phyloP scores from a whole-genome alignment of 371 early-diverging fungal species.

The Lichtheimia corymbifera region DNA sequence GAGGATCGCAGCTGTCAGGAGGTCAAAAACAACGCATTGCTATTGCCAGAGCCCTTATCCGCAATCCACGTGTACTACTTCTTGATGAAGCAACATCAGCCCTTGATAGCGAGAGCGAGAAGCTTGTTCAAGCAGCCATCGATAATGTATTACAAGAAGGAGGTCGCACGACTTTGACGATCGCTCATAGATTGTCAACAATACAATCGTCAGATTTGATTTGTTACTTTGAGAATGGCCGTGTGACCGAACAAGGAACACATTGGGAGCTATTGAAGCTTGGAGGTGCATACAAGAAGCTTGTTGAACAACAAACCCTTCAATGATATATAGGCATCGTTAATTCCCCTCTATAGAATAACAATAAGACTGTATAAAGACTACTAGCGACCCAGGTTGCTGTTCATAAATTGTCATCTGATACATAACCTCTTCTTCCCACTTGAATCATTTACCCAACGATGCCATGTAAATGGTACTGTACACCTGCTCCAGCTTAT shows the following conservation, averaged over 20 bases:
- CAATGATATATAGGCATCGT: too few species aligned
- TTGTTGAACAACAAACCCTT: slow-evolving; percentile 46
- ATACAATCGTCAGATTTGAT: slow-evolving; percentile 81
- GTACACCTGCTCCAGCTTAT: too few species aligned
- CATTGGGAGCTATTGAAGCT: slow-evolving; percentile 69
- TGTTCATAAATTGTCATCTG: too few species aligned
- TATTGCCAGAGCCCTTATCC: slow-evolving; percentile 82
- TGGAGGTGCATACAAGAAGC: slow-evolving; percentile 36
- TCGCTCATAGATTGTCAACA: slow-evolving; percentile 73
- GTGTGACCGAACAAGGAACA: slow-evolving; percentile 80
- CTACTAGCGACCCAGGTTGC: too few species aligned
- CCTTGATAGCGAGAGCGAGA: slow-evolving; percentile 87
- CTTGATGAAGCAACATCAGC: slow-evolving; percentile 80
- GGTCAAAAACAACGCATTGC: slow-evolving; percentile 74
- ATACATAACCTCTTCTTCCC: too few species aligned
- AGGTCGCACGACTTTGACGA: slow-evolving; percentile 64
- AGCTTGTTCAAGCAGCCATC: slow-evolving; percentile 83
- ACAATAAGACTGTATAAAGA: too few species aligned
- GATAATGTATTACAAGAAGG: slow-evolving; percentile 64
- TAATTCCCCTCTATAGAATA: too few species aligned
- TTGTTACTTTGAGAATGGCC: slow-evolving; percentile 74
- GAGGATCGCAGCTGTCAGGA: slow-evolving; percentile 70
- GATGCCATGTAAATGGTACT: too few species aligned
- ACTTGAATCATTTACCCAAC: too few species aligned
- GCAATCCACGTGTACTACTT: slow-evolving; percentile 62